A percentile compares a stretch with the other conserved stretches of the same genome.
Evolutionary conservation across 345 rosid genomes (phyloP).

Genomic region (Raphanus raphanistrum): DNA sequence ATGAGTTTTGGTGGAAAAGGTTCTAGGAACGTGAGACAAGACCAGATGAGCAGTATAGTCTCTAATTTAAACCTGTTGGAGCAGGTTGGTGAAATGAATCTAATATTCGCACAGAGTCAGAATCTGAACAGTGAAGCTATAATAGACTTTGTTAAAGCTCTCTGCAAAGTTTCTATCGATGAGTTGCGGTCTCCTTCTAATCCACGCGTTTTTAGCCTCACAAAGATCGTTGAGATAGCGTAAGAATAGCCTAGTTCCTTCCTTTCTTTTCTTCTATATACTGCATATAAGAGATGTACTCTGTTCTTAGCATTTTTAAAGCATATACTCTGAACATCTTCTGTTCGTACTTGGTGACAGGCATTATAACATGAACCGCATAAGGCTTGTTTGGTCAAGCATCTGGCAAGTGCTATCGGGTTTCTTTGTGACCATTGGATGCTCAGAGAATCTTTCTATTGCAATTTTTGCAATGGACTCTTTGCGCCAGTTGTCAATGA

Average conservation of each 20-base stretch:
- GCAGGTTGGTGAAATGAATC: constrained; percentile 98
- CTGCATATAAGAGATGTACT: constrained; percentile 24
- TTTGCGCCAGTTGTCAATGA: constrained; percentile 93
- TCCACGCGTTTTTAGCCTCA: constrained; percentile 96
- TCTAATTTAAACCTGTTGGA: constrained; percentile 81
- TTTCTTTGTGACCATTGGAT: constrained; percentile 95
- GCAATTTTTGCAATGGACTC: constrained; percentile 99
- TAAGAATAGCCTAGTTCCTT: constrained; percentile 45
- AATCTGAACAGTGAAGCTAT: constrained; percentile 97
- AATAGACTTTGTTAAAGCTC: constrained; percentile 92
- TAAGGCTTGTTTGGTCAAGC: constrained; percentile 99
- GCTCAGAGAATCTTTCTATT: constrained; percentile 94
- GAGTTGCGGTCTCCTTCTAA: constrained; percentile 92
- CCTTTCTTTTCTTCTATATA: constrained; percentile 4
- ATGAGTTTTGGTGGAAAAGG: constrained; percentile 58
- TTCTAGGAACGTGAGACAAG: constrained; percentile 61
- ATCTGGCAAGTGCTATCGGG: constrained; percentile 96
- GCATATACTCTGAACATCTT: constrained; percentile 17
- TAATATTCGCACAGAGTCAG: constrained; percentile 90
- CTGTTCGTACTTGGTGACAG: constrained; percentile 46
- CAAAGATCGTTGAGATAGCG: constrained; percentile 99
- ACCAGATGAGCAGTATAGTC: constrained; percentile 67
- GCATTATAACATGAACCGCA: constrained; percentile 99
- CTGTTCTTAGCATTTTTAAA: constrained; percentile 22
- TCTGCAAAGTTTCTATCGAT: constrained; percentile 97